Evolutionary conservation across 2,329 filamentous ascomycete species (phyloP).

Genomic region (Clonostachys chloroleuca): DNA sequence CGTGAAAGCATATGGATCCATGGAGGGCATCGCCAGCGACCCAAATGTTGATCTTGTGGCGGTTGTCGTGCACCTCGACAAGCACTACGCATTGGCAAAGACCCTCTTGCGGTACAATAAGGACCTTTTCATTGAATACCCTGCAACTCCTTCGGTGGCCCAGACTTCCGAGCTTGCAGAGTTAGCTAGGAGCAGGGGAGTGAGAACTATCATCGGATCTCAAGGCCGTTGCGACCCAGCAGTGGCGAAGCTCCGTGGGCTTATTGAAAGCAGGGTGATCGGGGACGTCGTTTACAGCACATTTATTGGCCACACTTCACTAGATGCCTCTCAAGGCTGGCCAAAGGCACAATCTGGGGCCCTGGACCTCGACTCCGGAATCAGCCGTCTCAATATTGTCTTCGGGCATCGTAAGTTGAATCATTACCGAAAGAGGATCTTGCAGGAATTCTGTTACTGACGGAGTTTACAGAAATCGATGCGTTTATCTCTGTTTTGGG

Average conservation of each 20-base stretch:
- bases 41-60: slow-evolving; percentile 49
- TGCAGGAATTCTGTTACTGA: background rate
- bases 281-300: slow-evolving; percentile 45
- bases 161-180: slow-evolving; percentile 35
- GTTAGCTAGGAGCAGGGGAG: slow-evolving; percentile 21
- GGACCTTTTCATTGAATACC: slow-evolving; percentile 53
- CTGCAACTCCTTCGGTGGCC: slow-evolving; percentile 37
- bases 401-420: slow-evolving; percentile 31
- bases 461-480: slow-evolving; percentile 31
- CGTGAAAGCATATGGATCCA: slow-evolving; percentile 44
- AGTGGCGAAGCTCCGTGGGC: slow-evolving; percentile 32
- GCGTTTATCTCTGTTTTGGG: slow-evolving; percentile 38
- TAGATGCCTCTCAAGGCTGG: too few relatives aligned
- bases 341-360: slow-evolving; percentile 25
- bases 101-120: slow-evolving; percentile 49
- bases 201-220: slow-evolving; percentile 39
- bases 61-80: slow-evolving; percentile 47
- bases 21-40: slow-evolving; percentile 41
- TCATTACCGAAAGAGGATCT: background rate
- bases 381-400: slow-evolving; percentile 29
- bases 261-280: slow-evolving; percentile 38
- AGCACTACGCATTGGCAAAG: slow-evolving; percentile 37
- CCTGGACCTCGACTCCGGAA: slow-evolving; percentile 21
- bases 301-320: too few relatives aligned
- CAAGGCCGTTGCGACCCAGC: slow-evolving; percentile 44